Evolutionary conservation across 306 rosid species (phyloP), one percentile per base, ranked within the genome.

Genomic region (Prunus davidiana): DNA sequence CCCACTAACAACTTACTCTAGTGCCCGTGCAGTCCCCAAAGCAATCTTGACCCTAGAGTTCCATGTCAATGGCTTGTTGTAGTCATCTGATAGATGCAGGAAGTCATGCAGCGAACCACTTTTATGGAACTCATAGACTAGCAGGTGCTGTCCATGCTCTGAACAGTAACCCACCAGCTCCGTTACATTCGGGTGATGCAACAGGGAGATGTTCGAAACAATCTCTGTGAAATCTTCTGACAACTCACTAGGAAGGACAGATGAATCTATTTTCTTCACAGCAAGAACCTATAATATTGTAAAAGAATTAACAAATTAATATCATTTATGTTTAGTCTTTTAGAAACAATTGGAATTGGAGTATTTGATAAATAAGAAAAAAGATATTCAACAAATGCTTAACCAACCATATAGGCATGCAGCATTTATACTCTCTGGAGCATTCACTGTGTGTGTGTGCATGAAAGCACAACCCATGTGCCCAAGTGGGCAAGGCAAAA

Each of bases 21-120:
- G 70, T 63, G 98, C 99, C 18, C 98, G 97, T 71, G 97, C 99
- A 64, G 92, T 91, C 41, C 98, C 99, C 83, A 96, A 84, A 76
- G 99, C 98, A 86, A 96, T 86, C 88, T 96, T 96, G 81, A 96
- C 98, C 61, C 99, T 92, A 46, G 97, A 72, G 83, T 92, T 96
- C 99, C 99, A 96, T 79, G 91, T 91, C 88, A 96, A 80, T 11
- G 99, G 98, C 88, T 89, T 92, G 78, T 83, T 87, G 75, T 87
- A 89, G 30, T 92, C 98, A 73, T 96, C 99, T 62, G 90, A 78
- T 55, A 96, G 86, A 84, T 96, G 99, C 76, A 96, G 90, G 81
- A 88, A 92, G 46, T 96, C 99, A 63, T 90, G 91, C 72, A 96
- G 83, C 11, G 99, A 90, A 45, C 99, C 98, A 69, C 76, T 91